phyloP scores from a whole-genome alignment of 2,329 filamentous ascomycete species.

The Diaporthe sp. region DNA sequence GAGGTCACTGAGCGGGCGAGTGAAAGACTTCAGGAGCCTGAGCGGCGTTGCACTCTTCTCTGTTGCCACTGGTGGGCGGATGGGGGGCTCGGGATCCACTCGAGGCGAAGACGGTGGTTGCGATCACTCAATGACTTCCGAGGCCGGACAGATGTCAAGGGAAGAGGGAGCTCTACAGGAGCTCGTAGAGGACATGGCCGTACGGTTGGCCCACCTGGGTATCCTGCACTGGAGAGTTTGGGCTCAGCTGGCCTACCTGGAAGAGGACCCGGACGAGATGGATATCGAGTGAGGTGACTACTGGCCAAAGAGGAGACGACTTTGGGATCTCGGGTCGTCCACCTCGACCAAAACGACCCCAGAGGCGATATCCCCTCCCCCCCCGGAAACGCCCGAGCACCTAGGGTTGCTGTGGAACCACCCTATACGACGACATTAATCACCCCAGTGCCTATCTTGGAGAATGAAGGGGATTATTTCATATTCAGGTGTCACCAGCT shows the following conservation, averaged over 20 bases:
- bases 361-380: too few species aligned
- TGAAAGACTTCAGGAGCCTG: constrained; percentile 66
- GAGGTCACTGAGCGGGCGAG: constrained; percentile 61
- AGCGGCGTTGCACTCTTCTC: constrained; percentile 68
- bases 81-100: constrained; percentile 51
- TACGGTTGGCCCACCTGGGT: constrained; percentile 84
- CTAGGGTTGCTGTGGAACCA: neutral
- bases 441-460: constrained; percentile 16
- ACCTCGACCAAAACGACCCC: neutral
- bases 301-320: neutral
- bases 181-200: constrained; percentile 75
- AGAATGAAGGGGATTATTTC: neutral
- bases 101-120: constrained; percentile 50
- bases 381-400: neutral
- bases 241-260: constrained; percentile 79
- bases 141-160: constrained; percentile 55
- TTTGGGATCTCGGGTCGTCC: neutral
- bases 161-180: constrained; percentile 61
- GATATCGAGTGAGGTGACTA: constrained; percentile 32
- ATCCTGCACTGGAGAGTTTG: constrained; percentile 93
- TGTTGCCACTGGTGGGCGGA: constrained; percentile 66
- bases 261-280: constrained; percentile 53
- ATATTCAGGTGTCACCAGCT: neutral
- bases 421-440: neutral
- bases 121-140: constrained; percentile 43